Base-by-base conservation (phyloP, 108 stramenopile species). In the Nitzschia sp. region DNA sequence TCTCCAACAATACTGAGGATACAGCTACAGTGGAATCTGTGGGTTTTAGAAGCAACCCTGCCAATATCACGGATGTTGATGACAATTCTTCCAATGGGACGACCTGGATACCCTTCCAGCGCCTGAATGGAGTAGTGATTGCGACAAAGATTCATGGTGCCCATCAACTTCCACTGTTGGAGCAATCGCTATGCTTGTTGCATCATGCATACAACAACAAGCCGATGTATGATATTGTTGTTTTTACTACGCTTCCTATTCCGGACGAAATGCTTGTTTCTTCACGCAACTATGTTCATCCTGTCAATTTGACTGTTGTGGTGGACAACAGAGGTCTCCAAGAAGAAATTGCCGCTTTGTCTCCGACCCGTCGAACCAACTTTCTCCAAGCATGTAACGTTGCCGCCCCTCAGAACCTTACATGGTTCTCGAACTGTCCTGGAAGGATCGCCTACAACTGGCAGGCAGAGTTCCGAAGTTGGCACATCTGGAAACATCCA, bases 71-170 rank as follows among this genome's bases (percentile, higher is more conserved):
- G 29, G 5, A 34, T 34, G 29, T 1, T 34, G 5, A 34, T 34
- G 29, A 5, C 3, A 34, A 1, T 34, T 5, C 1, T 34, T 34
- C 29, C 5, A 34, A 34, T 34, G 29, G 29, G 29, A 34, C 29
- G 5, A 34, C 29, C 29, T 3, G 42, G 10, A 39, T 46, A 21
- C 42, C 61, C 10, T 73, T 73, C 40, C 46, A 51, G 38, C 20
- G 48, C 41, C 57, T 70, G 15, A 65, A 77, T 10, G 56, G 52
- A 20, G 82, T 79, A 58, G 78, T 77, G 14, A 79, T 83, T 73
- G 82, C 48, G 0, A 79, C 78, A 15, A 79, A 83, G 58, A 72
- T 83, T 21, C 78, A 79, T 61, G 78, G 75, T 20, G 55, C 51
- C 1, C 64, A 69, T 41, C 64, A 75, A 58, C 29, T 54, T 10